Evolutionary conservation across 2,329 filamentous ascomycete genomes (phyloP), one percentile per base, ranked within the genome.

Genomic region (Hawksworthiomyces lignivorus): DNA sequence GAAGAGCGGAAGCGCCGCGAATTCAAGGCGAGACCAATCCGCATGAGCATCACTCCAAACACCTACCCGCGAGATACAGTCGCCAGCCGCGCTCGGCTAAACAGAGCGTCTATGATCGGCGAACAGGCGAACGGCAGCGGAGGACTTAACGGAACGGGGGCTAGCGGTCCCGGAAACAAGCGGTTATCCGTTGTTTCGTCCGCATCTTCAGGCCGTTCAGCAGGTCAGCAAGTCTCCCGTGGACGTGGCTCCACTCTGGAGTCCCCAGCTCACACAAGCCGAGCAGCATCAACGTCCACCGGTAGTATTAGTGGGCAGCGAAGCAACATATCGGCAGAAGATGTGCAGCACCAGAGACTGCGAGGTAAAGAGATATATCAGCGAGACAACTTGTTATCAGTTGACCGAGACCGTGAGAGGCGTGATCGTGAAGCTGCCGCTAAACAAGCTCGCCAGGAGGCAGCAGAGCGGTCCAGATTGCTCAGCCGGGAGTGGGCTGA

Each of bases 401-500:
- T 64, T 31, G 69, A 70, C 34, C 68, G 69, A 36, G 69, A 75
- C 48, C 65, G 65, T 9, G 76, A 77, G 55, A 71, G 64, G 50
- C 65, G 64, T 8, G 72, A 75, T 46, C 68, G 75, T 26, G 76
- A 81, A 50, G 57, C 62, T 36, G 63, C 67, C 28, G 70, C 76
- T 12, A 75, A 70, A 52, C 53, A 64, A 41, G 76, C 77, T 7
- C 65, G 78, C 33, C 70, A 77, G 51, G 65, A 77, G 52, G 78
- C 78, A 19, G 77, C 78, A 9, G 76, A 82, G 57, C 67, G 73
- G 52, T 77, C 75, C 41, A 68, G 77, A 41, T 64, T 68, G 54
- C 67, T 73, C 45, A 75, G 75, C 49, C 69, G 76, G 26, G 73
- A 79, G 51, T 81, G 77, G 76, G 76, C 76, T 10, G 75, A 79